Conservation (phyloP, 805 yeast species). For the Kazachstania viticola region DNA sequence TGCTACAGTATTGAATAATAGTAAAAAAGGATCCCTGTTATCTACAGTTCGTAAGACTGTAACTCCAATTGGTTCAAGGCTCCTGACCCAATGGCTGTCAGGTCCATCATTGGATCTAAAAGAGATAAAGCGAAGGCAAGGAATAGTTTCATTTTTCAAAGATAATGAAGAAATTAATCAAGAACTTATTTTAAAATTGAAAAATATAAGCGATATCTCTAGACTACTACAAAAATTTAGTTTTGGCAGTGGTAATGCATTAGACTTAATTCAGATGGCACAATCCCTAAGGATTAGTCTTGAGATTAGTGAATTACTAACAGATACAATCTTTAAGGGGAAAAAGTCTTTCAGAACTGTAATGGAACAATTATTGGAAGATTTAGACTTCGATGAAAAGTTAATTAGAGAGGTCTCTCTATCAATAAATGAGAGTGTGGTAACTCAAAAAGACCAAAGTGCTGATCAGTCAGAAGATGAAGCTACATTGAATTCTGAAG, state of each 20-base stretch:
- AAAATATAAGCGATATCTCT: constrained; percentile 43
- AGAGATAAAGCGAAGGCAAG: constrained; percentile 48
- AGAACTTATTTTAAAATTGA: constrained; percentile 28
- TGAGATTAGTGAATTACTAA: constrained; percentile 19
- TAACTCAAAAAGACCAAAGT: constrained; percentile 9
- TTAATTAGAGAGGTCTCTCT: constrained; percentile 33
- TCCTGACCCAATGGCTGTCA: constrained; percentile 71
- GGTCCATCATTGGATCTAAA: constrained; percentile 57
- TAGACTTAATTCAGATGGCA: constrained; percentile 35
- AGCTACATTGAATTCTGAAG: not conserved
- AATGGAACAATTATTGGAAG: constrained; percentile 16
- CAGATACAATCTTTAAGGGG: constrained; percentile 12
- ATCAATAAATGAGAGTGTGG: constrained; percentile 32
- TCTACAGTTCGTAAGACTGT: constrained; percentile 62
- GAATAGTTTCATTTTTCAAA: constrained; percentile 35
- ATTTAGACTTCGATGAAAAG: constrained; percentile 29
- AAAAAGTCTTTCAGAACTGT: constrained; percentile 18
- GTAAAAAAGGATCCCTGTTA: constrained; percentile 57
- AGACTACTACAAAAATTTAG: constrained; percentile 49
- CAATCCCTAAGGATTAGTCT: constrained; percentile 29
- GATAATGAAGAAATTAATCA: constrained; percentile 22
- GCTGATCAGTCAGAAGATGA: not conserved
- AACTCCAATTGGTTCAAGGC: constrained; percentile 71
- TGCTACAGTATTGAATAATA: constrained; percentile 43
- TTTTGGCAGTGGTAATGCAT: constrained; percentile 35